Percentiles rank a stretch among this genome's conserved stretches.
These are phyloP conservation scores for Metarhizium rileyi DNA, from an alignment of 2,329 filamentous ascomycete species.

Conservation along the genomic window DNA sequence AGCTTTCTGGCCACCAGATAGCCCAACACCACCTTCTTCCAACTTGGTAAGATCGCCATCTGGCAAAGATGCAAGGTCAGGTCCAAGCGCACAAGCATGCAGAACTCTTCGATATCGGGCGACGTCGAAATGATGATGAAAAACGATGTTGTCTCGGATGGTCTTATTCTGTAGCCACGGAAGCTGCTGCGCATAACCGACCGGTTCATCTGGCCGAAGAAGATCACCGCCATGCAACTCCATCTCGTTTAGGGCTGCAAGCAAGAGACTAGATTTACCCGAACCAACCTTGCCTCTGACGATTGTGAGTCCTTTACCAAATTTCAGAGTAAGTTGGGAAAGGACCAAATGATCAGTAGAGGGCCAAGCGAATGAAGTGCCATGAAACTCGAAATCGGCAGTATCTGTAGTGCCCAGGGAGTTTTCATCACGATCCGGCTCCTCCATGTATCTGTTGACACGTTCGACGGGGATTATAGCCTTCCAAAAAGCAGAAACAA, in stretches of 20 bases:
- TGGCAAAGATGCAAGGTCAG: slow-evolving; percentile 46
- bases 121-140: slow-evolving; percentile 46
- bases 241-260: slow-evolving; percentile 52
- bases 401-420: slow-evolving; percentile 24
- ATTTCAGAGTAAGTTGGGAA: slow-evolving; percentile 33
- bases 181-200: slow-evolving; percentile 49
- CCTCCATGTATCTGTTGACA: slow-evolving; percentile 78
- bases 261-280: slow-evolving; percentile 51
- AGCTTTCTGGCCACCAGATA: slow-evolving; percentile 55
- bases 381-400: slow-evolving; percentile 41
- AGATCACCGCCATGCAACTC: slow-evolving; percentile 51
- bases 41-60: slow-evolving; percentile 49
- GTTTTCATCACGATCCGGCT: slow-evolving; percentile 61
- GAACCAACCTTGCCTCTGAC: slow-evolving; percentile 50
- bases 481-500: slow-evolving; percentile 71
- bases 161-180: slow-evolving; percentile 59
- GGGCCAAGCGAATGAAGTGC: slow-evolving; percentile 73
- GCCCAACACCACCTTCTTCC: slow-evolving; percentile 52
- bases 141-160: slow-evolving; percentile 55
- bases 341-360: slow-evolving; percentile 48
- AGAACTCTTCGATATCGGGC: slow-evolving; percentile 48
- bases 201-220: slow-evolving; percentile 36
- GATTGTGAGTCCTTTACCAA: slow-evolving; percentile 41
- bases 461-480: slow-evolving; percentile 73
- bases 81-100: slow-evolving; percentile 47